A percentile compares a stretch with the other conserved stretches of the same genome.
Conservation (phyloP, 1,284 basidiomycete species). For the Apiotrichum veenhuisii region DNA sequence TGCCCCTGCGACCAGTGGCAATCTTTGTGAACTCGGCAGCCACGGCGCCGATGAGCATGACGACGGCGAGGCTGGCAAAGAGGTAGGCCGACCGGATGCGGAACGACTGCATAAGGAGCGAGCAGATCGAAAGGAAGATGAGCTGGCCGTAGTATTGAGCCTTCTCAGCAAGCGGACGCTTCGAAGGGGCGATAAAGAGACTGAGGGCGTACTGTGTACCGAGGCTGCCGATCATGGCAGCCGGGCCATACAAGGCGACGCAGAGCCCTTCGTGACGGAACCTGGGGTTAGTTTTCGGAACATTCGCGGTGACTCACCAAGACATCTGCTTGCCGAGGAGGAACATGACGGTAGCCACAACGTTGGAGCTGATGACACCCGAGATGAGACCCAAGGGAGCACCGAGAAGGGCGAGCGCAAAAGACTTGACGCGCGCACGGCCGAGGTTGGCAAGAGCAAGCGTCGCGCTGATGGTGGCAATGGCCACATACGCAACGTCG, state of each 20-base stretch:
- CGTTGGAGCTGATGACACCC: conserved; percentile 62
- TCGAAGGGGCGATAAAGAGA: conserved; percentile 22
- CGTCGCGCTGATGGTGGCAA: conserved; percentile 52
- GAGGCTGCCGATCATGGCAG: conserved; percentile 56
- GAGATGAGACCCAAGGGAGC: conserved; percentile 49
- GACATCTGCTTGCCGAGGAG: conserved; percentile 58
- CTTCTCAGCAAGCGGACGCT: conserved; percentile 55
- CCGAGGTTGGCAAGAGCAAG: conserved; percentile 38
- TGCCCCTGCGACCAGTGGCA: conserved; percentile 4
- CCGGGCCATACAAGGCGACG: conserved; percentile 72
- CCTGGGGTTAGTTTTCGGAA: conserved; percentile 58
- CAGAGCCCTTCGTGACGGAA: conserved; percentile 70
- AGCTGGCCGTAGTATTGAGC: conserved; percentile 62
- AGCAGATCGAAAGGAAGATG: conserved; percentile 56
- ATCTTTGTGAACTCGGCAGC: conserved; percentile 20
- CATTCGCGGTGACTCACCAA: conserved; percentile 36
- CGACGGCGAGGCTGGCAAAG: conserved; percentile 33
- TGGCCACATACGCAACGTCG: conserved; percentile 62
- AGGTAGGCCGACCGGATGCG: conserved; percentile 49
- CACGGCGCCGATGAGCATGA: conserved; percentile 32
- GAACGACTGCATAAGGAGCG: conserved; percentile 54
- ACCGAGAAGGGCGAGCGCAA: conserved; percentile 56
- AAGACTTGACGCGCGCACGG: conserved; percentile 40
- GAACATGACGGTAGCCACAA: conserved; percentile 68
- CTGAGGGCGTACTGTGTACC: conserved; percentile 31